Evolutionary conservation across 192 early-diverging fungal species (phyloP).

Genomic region (Powellomyces hirtus): DNA sequence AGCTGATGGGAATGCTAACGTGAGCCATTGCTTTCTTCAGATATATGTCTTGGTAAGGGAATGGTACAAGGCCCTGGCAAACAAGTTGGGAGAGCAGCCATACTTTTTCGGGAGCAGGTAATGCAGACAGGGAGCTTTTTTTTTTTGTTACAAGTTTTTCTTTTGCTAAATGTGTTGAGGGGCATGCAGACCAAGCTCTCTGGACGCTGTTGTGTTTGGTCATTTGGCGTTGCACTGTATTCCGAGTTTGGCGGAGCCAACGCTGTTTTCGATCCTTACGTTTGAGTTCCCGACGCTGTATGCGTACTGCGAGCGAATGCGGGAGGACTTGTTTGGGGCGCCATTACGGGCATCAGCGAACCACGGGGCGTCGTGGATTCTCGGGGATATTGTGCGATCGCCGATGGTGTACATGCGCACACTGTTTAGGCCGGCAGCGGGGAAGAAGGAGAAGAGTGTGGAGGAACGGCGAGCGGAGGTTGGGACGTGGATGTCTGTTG

Average conservation of each 20-base stretch:
- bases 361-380: slow-evolving; percentile 37
- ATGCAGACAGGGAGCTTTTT: background rate
- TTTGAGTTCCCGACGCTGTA: slow-evolving; percentile 68
- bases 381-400: slow-evolving; percentile 12
- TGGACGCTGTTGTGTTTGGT: slow-evolving; percentile 82
- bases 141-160: too few relatives aligned
- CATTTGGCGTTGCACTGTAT: slow-evolving; percentile 76
- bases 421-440: slow-evolving; percentile 1
- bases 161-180: too few relatives aligned
- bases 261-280: slow-evolving; percentile 62
- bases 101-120: slow-evolving; percentile 82
- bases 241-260: slow-evolving; percentile 70
- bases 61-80: slow-evolving; percentile 63
- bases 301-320: slow-evolving; percentile 61
- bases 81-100: slow-evolving; percentile 69
- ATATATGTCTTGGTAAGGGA: slow-evolving; percentile 71
- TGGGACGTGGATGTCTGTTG: slow-evolving; percentile 23
- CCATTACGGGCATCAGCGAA: slow-evolving; percentile 29
- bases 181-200: slow-evolving; percentile 61
- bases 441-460: slow-evolving; percentile 14
- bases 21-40: slow-evolving; percentile 32
- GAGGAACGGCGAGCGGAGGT: slow-evolving; percentile 29
- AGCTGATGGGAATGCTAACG: background rate
- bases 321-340: background rate
- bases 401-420: background rate